Percentiles rank a stretch among this genome's conserved stretches.
phyloP scores from a whole-genome alignment of 2,329 filamentous ascomycete species.

The Lithohypha guttulata region DNA sequence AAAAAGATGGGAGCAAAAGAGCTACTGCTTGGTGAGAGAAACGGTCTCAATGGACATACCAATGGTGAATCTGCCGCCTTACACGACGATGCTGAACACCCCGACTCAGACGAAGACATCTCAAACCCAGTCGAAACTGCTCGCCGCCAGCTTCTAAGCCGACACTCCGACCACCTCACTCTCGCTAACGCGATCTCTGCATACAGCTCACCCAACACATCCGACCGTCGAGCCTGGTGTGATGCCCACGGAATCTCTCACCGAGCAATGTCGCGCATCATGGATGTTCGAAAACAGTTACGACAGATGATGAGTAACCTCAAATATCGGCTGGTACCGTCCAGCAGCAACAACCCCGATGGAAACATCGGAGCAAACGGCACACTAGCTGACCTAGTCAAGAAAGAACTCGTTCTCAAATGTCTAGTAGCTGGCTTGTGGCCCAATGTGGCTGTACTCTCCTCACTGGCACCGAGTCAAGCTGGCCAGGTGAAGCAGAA shows the following conservation, averaged over 20 bases:
- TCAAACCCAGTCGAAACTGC: constrained; percentile 25
- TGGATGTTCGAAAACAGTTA: constrained; percentile 32
- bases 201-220: constrained; percentile 45
- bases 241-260: constrained; percentile 49
- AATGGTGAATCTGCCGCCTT: not conserved
- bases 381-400: not conserved
- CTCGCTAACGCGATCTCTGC: constrained; percentile 50
- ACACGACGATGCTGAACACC: not conserved
- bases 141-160: constrained; percentile 44
- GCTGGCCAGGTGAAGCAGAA: not conserved
- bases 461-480: constrained; percentile 10
- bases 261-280: constrained; percentile 54
- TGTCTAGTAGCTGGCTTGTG: constrained; percentile 50
- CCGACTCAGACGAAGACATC: constrained; percentile 8
- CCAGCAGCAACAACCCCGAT: not conserved
- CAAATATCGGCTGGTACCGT: constrained; percentile 2
- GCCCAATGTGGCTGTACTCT: constrained; percentile 43
- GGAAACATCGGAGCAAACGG: not conserved
- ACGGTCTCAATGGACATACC: not conserved
- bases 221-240: constrained; percentile 50
- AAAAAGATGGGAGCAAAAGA: not conserved
- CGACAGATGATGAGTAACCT: constrained; percentile 11
- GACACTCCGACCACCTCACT: constrained; percentile 55
- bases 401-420: constrained; percentile 36
- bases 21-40: constrained; percentile 2